A percentile compares a stretch with the other conserved stretches of the same genome.
Evolutionary conservation across 225 moss, liverwort and hornwort species (phyloP).

Genomic region (Anthoceros angustus): DNA sequence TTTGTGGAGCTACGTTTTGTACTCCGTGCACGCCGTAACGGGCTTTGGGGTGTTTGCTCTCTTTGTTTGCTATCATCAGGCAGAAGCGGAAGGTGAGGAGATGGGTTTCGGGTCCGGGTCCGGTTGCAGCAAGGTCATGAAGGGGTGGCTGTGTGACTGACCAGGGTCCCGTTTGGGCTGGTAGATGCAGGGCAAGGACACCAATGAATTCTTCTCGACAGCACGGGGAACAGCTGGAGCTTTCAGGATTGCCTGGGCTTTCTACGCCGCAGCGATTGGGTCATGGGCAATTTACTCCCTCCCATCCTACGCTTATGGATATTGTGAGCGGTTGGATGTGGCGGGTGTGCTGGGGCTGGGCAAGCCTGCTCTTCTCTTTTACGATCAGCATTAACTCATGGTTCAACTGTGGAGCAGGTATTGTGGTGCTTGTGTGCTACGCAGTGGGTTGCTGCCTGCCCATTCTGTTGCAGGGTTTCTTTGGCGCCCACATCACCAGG

Average conservation of each 20-base stretch:
- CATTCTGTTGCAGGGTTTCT: not conserved
- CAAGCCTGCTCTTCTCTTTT: no score
- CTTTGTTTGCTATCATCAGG: not conserved
- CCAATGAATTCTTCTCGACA: no score
- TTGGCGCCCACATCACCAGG: not conserved
- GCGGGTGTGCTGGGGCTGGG: no score
- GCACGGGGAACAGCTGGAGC: no score
- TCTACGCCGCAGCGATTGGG: no score
- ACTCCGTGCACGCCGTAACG: not conserved
- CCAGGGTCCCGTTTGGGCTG: no score
- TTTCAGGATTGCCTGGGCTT: no score
- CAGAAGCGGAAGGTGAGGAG: not conserved
- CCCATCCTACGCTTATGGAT: conserved; percentile 1
- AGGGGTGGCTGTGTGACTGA: no score
- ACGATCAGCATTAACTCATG: not conserved
- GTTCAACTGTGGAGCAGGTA: not conserved
- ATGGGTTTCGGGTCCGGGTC: no score
- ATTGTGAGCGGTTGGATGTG: not conserved
- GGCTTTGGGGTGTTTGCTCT: not conserved
- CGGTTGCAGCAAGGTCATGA: no score
- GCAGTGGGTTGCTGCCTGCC: not conserved
- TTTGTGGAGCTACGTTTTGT: not conserved
- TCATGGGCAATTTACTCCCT: no score
- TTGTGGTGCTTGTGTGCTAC: not conserved
- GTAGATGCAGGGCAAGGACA: no score